Percentiles rank a stretch among this genome's conserved stretches.
phyloP scores from a whole-genome alignment of 2,329 filamentous ascomycete genomes.

The Fusarium sp. region DNA sequence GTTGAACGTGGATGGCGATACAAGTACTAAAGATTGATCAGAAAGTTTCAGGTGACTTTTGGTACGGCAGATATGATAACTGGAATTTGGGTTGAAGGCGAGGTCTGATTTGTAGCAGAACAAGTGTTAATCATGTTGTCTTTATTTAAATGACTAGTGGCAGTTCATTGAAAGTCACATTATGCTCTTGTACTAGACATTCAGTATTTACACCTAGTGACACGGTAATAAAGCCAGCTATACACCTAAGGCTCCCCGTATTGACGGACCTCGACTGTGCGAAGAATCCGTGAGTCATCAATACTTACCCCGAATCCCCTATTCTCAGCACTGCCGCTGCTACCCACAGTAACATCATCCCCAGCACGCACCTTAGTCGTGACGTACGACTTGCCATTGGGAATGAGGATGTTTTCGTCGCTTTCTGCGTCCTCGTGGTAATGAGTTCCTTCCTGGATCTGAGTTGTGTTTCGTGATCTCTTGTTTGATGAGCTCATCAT shows the following conservation, averaged over 20 bases:
- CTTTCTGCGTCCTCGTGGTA: conserved; percentile 19
- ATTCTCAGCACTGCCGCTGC: background rate
- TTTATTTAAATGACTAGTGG: no score
- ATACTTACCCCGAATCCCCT: conserved; percentile 2
- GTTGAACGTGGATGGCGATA: conserved; percentile 35
- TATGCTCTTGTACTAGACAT: no score
- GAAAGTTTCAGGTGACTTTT: no score
- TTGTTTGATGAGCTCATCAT: conserved; percentile 32
- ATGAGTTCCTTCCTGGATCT: conserved; percentile 3
- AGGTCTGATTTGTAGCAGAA: no score
- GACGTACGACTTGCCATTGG: conserved; percentile 13
- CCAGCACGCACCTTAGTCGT: conserved; percentile 23
- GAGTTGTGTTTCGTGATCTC: conserved; percentile 8
- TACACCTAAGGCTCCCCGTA: conserved; percentile 15
- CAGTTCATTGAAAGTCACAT: no score
- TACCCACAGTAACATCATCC: background rate
- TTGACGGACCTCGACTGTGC: conserved; percentile 30
- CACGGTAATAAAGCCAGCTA: no score
- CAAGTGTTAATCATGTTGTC: no score
- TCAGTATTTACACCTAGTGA: no score
- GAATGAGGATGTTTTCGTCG: conserved; percentile 35
- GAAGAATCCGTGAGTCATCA: conserved; percentile 25
- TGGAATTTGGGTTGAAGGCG: background rate
- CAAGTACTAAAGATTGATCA: conserved; percentile 14
- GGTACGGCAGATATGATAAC: no score